A percentile compares a stretch with the other conserved stretches of the same genome.
Conservation (phyloP, 2,329 filamentous ascomycete genomes). For the Pyricularia grisea region DNA sequence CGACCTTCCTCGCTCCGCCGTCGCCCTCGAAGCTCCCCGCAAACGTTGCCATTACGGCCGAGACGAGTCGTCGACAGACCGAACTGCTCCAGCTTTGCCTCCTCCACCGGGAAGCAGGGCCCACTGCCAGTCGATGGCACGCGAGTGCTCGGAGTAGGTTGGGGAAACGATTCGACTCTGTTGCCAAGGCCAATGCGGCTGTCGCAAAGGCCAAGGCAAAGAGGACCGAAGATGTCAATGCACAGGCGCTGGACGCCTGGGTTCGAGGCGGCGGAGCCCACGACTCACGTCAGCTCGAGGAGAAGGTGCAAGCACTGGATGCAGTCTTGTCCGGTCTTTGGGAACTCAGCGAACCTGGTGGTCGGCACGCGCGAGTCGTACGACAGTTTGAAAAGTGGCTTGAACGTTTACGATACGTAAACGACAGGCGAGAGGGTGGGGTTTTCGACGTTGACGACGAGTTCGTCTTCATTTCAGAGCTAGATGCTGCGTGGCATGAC, state of each 20-base stretch:
- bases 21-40: conserved; percentile 52
- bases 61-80: conserved; percentile 50
- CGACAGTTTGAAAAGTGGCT: conserved; percentile 40
- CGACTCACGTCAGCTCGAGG: conserved; percentile 26
- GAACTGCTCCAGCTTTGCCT: conserved; percentile 58
- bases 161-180: conserved; percentile 30
- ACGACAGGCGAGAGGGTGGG: conserved; percentile 9
- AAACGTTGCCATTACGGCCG: conserved; percentile 49
- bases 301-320: conserved; percentile 48
- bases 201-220: conserved; percentile 26
- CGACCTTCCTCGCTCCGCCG: conserved; percentile 47
- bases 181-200: conserved; percentile 22
- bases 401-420: not conserved
- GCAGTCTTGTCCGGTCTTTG: conserved; percentile 47
- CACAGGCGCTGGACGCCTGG: conserved; percentile 44
- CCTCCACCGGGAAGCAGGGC: conserved; percentile 44
- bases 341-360: conserved; percentile 44
- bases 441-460: conserved; percentile 14
- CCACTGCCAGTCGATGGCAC: conserved; percentile 37
- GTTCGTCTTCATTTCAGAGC: conserved; percentile 39
- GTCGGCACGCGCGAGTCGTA: conserved; percentile 45
- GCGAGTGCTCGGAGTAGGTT: conserved; percentile 43
- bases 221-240: conserved; percentile 39
- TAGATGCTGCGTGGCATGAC: conserved; percentile 49
- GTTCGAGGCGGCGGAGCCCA: conserved; percentile 16